These are phyloP conservation scores for Rosa hybrid DNA, from an alignment of 331 rosid species.

Conservation along the genomic window DNA sequence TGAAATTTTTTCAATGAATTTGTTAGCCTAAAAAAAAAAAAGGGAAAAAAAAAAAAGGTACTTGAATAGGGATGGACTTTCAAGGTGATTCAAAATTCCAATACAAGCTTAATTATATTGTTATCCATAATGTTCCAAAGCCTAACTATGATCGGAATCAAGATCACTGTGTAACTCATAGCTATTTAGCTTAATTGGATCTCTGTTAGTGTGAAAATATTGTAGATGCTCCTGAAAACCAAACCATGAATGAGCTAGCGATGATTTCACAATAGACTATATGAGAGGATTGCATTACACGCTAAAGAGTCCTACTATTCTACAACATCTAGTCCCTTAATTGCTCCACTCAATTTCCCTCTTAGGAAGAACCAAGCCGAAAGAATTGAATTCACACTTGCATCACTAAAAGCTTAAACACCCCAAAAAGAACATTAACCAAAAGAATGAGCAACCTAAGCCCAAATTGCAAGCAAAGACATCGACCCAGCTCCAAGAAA, in stretches of 20 bases:
- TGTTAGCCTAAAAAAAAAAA: not conserved
- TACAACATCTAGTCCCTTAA: not conserved
- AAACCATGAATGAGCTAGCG: not conserved
- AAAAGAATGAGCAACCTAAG: constrained; percentile 37
- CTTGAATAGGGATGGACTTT: too few relatives aligned
- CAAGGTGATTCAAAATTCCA: too few relatives aligned
- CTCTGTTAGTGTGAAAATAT: not conserved
- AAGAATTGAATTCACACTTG: constrained; percentile 1
- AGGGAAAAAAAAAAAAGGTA: too few relatives aligned
- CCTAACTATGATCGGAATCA: not conserved
- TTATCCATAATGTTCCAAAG: not conserved
- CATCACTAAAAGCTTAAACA: not conserved
- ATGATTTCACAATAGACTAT: not conserved
- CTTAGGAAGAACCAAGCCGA: not conserved
- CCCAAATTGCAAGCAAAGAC: constrained; percentile 92
- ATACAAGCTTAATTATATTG: too few relatives aligned
- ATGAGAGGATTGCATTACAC: not conserved
- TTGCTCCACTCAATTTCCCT: not conserved
- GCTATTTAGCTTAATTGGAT: not conserved
- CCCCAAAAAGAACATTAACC: not conserved
- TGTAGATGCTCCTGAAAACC: not conserved
- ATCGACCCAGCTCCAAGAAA: constrained; percentile 95
- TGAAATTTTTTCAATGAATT: not conserved
- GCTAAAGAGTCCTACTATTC: not conserved
- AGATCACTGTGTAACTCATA: not conserved